These are phyloP conservation scores for Vanilla planifolia DNA, from an alignment of 106 monocot genomes.

Conservation along the genomic window DNA sequence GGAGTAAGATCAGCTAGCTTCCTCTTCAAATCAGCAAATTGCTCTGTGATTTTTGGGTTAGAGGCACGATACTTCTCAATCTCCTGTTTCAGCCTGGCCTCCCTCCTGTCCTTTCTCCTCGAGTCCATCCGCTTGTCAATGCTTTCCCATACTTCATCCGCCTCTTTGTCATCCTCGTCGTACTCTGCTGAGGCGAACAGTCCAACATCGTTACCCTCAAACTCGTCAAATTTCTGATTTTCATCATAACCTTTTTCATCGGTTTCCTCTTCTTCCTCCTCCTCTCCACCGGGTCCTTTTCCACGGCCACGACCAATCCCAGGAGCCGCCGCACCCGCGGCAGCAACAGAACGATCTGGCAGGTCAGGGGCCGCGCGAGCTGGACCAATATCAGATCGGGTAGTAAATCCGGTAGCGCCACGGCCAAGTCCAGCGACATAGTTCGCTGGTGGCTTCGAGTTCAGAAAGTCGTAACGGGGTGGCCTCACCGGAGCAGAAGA, in stretches of 20 bases:
- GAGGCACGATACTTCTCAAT: conserved; percentile 97
- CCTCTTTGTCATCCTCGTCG: conserved; percentile 97
- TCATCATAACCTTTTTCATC: conserved; percentile 97
- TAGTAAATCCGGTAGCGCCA: conserved; percentile 95
- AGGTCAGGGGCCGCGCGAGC: conserved; percentile 59
- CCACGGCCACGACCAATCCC: conserved; percentile 49
- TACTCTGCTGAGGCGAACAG: conserved; percentile 95
- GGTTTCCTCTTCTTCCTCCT: conserved; percentile 67
- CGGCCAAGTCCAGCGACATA: conserved; percentile 98
- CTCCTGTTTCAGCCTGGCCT: conserved; percentile 88
- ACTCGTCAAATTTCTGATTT: conserved; percentile 99
- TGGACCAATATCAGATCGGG: conserved; percentile 70
- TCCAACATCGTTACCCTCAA: conserved; percentile 93
- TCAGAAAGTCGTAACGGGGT: conserved; percentile 73
- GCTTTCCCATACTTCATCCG: conserved; percentile 93
- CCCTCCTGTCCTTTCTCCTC: conserved; percentile 76
- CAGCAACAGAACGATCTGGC: conserved; percentile 17
- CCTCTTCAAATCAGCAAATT: conserved; percentile 92
- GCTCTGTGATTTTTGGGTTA: conserved; percentile 97
- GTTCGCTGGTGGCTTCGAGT: conserved; percentile 88
- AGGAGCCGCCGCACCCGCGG: conserved; percentile 17
- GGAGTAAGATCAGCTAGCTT: conserved; percentile 67
- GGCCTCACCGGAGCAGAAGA: conserved; percentile 32
- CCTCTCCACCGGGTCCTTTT: conserved; percentile 28
- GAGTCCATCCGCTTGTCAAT: conserved; percentile 91